Evolutionary conservation across 768 basidiomycete genomes (phyloP), one percentile per base, ranked within the genome.

Genomic region (Russula olivacea): DNA sequence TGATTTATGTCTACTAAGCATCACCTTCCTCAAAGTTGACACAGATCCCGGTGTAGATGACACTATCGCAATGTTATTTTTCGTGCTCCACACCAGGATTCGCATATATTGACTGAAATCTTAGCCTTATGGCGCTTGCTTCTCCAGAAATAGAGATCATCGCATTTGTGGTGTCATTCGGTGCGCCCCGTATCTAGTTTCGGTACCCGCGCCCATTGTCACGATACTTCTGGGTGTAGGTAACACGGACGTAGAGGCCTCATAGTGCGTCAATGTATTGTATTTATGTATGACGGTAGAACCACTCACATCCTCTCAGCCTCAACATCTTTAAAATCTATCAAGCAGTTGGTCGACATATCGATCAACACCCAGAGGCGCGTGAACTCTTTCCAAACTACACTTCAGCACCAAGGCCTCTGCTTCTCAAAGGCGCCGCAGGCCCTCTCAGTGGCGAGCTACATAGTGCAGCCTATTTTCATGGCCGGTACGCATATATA

Each of bases 31-130:
- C n/a, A 34, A 68, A 91, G 89, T 91, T 69, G 91, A 92, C 68
- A 89, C 89, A 30, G 91, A 94, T 70, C 89, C 91, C 8, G 92
- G 92, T 38, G 86, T 92, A 4, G 92, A 94, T 70, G 92, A 94
- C 72, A 77, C 80, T 28, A 68, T 92, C 56, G 91, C 91, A 32
- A 83, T 94, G 90, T 88, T 61, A 62, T 84, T 72, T 54, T 55
- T 52, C n/a, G 25, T 40, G 36, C 21, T 40, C 36, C 4, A 0
- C 23, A 58, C 17, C 9, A 36, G 23, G 43, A 40, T 34, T 28
- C 48, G 50, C 55, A 23, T 60, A 9, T 61, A 54, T 34, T 55
- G 19, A 56, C n/a, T 36, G n/a, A 14, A 32, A 28, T 55, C 2
- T 30, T 68, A 91, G 89, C 61, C 74, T 93, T 58, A 75, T 92